Evolutionary conservation across 225 moss, liverwort and hornwort genomes (phyloP).

Genomic region (Pleurozium schreberi): DNA sequence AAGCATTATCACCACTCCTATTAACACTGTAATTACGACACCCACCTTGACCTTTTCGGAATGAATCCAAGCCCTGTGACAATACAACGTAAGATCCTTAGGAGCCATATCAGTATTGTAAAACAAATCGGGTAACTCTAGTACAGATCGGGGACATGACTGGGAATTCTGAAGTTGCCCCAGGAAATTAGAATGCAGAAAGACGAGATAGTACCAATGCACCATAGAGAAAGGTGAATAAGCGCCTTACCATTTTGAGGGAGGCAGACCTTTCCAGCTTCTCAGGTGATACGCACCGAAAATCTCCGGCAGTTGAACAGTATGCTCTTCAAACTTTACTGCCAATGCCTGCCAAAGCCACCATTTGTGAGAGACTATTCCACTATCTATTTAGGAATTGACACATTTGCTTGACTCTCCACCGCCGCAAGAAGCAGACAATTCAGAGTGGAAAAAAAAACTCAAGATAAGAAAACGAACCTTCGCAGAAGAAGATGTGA

Average conservation of each 20-base stretch:
- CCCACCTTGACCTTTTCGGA: slow-evolving; percentile 15
- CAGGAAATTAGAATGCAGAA: background rate
- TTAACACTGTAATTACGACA: background rate
- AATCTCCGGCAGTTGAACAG: slow-evolving; percentile 51
- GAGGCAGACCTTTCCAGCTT: slow-evolving; percentile 58
- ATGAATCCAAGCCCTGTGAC: slow-evolving; percentile 31
- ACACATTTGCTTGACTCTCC: background rate
- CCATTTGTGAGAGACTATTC: background rate
- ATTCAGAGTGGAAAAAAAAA: background rate
- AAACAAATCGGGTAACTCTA: background rate
- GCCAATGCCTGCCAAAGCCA: slow-evolving; percentile 40
- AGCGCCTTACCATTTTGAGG: slow-evolving; percentile 22
- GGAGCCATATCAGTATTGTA: background rate
- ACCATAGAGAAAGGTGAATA: background rate
- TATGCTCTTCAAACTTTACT: slow-evolving; percentile 41
- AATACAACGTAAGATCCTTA: background rate
- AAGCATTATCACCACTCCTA: slow-evolving; percentile 22
- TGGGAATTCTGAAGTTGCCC: background rate
- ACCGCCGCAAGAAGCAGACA: background rate
- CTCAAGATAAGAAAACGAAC: slow-evolving; percentile 1
- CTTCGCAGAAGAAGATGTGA: slow-evolving; percentile 24
- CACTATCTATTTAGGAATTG: background rate
- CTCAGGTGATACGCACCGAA: slow-evolving; percentile 65
- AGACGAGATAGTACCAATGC: background rate
- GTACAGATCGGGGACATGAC: background rate